Conservation (phyloP, 2,329 filamentous ascomycete genomes). For the Myotisia sp. region DNA sequence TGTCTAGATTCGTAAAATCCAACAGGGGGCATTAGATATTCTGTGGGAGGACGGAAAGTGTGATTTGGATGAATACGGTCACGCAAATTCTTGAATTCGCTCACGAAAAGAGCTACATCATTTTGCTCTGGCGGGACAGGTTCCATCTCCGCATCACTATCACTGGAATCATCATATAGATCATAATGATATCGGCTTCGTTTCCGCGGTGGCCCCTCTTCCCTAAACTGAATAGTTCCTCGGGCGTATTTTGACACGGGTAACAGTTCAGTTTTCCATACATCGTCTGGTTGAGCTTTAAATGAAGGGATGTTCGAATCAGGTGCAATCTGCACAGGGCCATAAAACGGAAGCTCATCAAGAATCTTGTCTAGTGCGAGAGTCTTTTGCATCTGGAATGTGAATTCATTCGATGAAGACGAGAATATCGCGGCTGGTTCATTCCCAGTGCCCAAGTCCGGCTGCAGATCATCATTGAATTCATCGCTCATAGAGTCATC, state of each 20-base stretch:
- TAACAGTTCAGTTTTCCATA: conserved; percentile 62
- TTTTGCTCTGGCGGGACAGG: conserved; percentile 52
- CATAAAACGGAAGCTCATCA: conserved; percentile 67
- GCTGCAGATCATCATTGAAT: conserved; percentile 31
- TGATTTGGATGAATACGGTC: conserved; percentile 83
- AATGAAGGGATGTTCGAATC: conserved; percentile 44
- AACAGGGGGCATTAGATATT: conserved; percentile 78
- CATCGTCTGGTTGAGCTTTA: conserved; percentile 51
- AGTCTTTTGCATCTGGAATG: conserved; percentile 62
- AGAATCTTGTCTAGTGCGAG: conserved; percentile 62
- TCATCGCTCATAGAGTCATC: conserved; percentile 42
- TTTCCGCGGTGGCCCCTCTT: conserved; percentile 54
- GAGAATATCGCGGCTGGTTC: conserved; percentile 70
- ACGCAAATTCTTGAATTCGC: conserved; percentile 76
- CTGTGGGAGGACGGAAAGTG: conserved; percentile 82
- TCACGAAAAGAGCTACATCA: conserved; percentile 74
- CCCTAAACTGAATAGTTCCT: conserved; percentile 58
- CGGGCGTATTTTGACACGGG: conserved; percentile 78
- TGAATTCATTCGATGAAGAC: conserved; percentile 65
- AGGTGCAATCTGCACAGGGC: conserved; percentile 43
- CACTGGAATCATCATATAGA: conserved; percentile 53
- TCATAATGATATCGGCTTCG: conserved; percentile 66
- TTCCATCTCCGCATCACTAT: conserved; percentile 45
- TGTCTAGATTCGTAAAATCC: conserved; percentile 77
- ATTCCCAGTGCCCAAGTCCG: conserved; percentile 30